Conservation (phyloP, 106 monocot species). For the Apostasia shenzhenica region DNA sequence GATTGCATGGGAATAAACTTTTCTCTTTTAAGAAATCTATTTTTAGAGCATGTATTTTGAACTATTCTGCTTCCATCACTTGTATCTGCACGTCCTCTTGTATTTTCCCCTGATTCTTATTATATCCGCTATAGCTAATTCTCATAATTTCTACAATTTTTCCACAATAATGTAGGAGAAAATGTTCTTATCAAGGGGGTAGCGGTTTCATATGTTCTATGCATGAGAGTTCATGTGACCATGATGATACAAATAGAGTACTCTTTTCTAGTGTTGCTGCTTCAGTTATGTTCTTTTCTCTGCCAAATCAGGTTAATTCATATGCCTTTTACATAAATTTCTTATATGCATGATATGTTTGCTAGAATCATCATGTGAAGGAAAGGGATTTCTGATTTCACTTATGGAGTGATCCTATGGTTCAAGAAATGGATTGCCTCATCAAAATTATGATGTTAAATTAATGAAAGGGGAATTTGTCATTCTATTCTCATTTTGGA, state of each 20-base stretch:
- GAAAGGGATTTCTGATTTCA: not conserved
- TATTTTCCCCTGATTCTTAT: not conserved
- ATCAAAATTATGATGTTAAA: not conserved
- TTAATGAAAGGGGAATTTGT: not conserved
- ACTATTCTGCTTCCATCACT: no score
- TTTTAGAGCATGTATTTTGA: no score
- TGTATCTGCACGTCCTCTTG: no score
- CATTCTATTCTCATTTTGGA: not conserved
- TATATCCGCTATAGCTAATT: not conserved
- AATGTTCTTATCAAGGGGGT: slow-evolving; percentile 4
- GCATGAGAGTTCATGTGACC: slow-evolving; percentile 19
- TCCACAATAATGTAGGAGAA: slow-evolving; percentile 13
- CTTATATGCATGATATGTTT: not conserved
- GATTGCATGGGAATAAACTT: no score
- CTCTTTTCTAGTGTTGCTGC: slow-evolving; percentile 59
- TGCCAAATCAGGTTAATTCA: slow-evolving; percentile 39
- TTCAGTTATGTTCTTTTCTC: slow-evolving; percentile 47
- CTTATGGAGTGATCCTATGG: no score
- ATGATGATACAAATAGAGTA: slow-evolving; percentile 20
- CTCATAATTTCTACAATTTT: not conserved
- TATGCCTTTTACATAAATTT: not conserved
- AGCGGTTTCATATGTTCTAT: slow-evolving; percentile 23
- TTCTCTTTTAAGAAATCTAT: no score
- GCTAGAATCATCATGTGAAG: not conserved
- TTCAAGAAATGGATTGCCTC: no score